These are phyloP conservation scores for Silene coronaria DNA, from an alignment of 179 eudicot species.

Conservation along the genomic window DNA sequence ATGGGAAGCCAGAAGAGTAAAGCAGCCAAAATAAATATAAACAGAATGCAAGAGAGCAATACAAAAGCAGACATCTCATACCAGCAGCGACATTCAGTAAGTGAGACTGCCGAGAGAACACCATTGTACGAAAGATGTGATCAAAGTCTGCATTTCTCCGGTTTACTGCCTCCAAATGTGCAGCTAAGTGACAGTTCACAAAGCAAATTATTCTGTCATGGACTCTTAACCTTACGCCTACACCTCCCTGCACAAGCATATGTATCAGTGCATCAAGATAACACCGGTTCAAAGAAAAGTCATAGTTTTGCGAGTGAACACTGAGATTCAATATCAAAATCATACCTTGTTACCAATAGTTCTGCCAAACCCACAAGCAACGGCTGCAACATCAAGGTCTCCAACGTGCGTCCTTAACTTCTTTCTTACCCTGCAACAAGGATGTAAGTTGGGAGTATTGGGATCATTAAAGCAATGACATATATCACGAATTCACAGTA, in stretches of 20 bases:
- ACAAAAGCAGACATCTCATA: conserved; percentile 64
- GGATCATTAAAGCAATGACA: conserved; percentile 8
- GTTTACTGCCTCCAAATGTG: conserved; percentile 97
- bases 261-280: neutral
- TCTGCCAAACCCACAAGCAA: conserved; percentile 97
- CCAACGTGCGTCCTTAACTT: conserved; percentile 76
- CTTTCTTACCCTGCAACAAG: conserved; percentile 71
- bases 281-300: neutral
- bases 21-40: conserved; percentile 68
- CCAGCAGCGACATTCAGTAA: conserved; percentile 76
- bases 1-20: conserved; percentile 63
- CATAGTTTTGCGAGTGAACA: too few species aligned
- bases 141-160: conserved; percentile 92
- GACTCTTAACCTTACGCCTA: conserved; percentile 94
- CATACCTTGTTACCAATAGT: conserved; percentile 94
- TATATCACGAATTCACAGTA: too few species aligned
- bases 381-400: conserved; percentile 92
- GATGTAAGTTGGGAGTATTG: conserved; percentile 7
- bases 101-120: conserved; percentile 71
- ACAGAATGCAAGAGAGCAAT: conserved; percentile 63
- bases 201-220: conserved; percentile 89
- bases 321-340: neutral
- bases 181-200: conserved; percentile 94
- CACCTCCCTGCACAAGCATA: conserved; percentile 73
- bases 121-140: conserved; percentile 78